Conservation (phyloP, 768 basidiomycete species). For the Suillus occidentalis region DNA sequence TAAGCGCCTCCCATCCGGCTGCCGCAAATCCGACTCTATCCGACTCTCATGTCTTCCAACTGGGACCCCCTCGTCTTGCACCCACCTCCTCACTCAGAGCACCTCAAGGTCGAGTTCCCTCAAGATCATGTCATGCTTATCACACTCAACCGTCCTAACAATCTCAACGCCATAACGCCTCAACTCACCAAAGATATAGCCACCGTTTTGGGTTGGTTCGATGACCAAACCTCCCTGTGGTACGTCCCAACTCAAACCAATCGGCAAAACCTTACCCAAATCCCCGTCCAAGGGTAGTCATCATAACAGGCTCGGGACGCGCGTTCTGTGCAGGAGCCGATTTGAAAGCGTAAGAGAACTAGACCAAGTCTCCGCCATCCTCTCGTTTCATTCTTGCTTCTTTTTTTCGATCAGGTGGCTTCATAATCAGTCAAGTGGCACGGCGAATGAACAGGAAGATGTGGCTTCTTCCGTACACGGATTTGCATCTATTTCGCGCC, state of each 20-base stretch:
- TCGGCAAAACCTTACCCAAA: background rate
- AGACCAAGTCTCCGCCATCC: too few species aligned
- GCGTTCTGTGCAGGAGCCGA: conserved; percentile 82
- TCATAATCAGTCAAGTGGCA: conserved; percentile 45
- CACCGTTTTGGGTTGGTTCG: conserved; percentile 67
- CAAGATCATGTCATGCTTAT: conserved; percentile 52
- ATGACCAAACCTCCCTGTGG: conserved; percentile 72
- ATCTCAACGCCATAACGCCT: conserved; percentile 74
- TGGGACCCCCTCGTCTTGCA: conserved; percentile 1
- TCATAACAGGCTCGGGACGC: conserved; percentile 73
- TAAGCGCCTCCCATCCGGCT: background rate
- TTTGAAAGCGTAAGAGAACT: conserved; percentile 54
- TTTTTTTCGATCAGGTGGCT: conserved; percentile 52
- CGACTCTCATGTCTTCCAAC: conserved; percentile 2
- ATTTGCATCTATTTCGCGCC: conserved; percentile 73
- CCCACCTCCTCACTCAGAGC: conserved; percentile 33
- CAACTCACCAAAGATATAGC: conserved; percentile 55
- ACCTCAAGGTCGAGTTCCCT: conserved; percentile 44
- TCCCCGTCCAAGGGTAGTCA: conserved; percentile 54
- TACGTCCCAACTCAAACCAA: conserved; percentile 31
- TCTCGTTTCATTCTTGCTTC: background rate
- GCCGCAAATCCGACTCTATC: background rate
- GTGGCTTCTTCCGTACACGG: conserved; percentile 48
- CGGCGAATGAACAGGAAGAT: conserved; percentile 43
- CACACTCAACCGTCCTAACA: conserved; percentile 65